Evolutionary conservation across 225 moss, liverwort and hornwort species (phyloP), one percentile per base, ranked within the genome.

Genomic region (Polytrichum commune): DNA sequence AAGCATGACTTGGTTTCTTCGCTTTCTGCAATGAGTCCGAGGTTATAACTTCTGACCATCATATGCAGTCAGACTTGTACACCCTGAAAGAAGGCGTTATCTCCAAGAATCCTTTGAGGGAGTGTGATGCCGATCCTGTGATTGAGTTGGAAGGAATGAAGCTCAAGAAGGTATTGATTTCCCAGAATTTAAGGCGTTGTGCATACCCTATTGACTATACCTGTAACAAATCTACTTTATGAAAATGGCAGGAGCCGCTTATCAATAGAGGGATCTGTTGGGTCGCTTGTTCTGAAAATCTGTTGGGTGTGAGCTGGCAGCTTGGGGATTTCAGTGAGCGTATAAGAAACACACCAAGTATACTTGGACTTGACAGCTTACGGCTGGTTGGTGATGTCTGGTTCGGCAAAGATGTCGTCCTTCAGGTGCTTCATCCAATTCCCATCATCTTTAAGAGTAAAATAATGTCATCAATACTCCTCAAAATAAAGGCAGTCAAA

Each of bases 301-400:
- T 16, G 46, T 20, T 60, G 60, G 60, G 60, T 60, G 69, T 69
- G 27, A 57, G 16, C 46, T 66, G 58, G 79, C 82, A 88, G 88
- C 73, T 88, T 73, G 81, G 80, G n/a, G 81, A 73, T 67, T 89
- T 84, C 29, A 70, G 29, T 57, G 79, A 89, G 69, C 86, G 84
- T 54, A 54, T 84, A 60, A 75, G 73, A 56, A 67, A 86, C 30
- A 66, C 20, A 25, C 89, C 85, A 19, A 89, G 81, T 75, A 81
- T 89, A 29, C 29, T 79, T 62, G 75, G 53, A 19, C 55, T 86
- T 29, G 70, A 71, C 57, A 84, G 86, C 70, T 80, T 89, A 65
- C 65, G 77, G 75, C 81, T 30, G 33, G 81, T 89, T 66, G 89
- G 89, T 20, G 86, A 89, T 62, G 79, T 89, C 20, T 89, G 89